Percentiles rank a stretch among this genome's conserved stretches.
These are phyloP conservation scores for Hymenotorrendiella dingleyae DNA, from an alignment of 2,329 filamentous ascomycete genomes.

Conservation along the genomic window DNA sequence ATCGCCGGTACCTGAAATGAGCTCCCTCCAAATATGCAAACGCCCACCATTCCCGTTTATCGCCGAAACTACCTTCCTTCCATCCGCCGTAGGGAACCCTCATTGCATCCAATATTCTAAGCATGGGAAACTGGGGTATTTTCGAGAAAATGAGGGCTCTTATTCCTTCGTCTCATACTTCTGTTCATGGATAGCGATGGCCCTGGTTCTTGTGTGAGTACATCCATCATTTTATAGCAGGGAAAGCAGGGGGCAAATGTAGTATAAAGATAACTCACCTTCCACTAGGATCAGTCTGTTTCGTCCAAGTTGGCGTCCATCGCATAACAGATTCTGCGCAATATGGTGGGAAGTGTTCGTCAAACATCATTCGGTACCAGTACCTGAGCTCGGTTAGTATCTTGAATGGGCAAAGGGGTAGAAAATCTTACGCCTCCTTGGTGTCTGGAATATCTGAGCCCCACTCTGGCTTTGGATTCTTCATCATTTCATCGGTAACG, in stretches of 20 bases:
- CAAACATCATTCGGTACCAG: conserved; percentile 98
- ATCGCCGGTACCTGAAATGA: no score
- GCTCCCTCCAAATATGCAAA: background rate
- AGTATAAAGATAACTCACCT: conserved; percentile 28
- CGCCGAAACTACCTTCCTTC: no score
- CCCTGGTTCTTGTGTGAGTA: conserved; percentile 36
- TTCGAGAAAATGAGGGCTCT: background rate
- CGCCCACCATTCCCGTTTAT: background rate
- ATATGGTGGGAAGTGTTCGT: conserved; percentile 91
- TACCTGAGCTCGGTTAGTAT: conserved; percentile 46
- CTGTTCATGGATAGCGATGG: conserved; percentile 68
- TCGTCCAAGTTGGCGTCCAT: conserved; percentile 96
- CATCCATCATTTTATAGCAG: background rate
- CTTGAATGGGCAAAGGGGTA: background rate
- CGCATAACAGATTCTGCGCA: conserved; percentile 92
- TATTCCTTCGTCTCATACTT: conserved; percentile 50
- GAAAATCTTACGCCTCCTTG: conserved; percentile 75
- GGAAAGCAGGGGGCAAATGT: no score
- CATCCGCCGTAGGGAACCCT: background rate
- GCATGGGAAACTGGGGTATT: background rate
- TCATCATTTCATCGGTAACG: conserved; percentile 96
- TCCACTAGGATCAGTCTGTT: conserved; percentile 92
- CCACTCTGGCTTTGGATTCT: conserved; percentile 97
- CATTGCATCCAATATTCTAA: background rate
- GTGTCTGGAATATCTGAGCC: conserved; percentile 85